phyloP scores from a whole-genome alignment of 2,329 filamentous ascomycete genomes.

The Raffaelea ambrosiae region DNA sequence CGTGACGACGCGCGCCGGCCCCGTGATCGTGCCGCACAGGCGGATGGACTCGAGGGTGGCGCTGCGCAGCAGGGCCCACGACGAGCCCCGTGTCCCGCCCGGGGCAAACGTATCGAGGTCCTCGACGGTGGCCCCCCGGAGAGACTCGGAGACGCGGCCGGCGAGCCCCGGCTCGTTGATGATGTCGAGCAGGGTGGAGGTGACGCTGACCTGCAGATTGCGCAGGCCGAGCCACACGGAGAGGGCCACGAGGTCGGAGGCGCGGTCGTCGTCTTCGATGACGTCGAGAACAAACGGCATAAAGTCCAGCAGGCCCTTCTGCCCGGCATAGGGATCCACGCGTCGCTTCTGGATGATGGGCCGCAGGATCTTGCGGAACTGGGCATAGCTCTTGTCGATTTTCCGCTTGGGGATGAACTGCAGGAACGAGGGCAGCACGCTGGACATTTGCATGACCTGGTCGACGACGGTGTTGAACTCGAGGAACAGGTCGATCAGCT shows the following conservation, averaged over 20 bases:
- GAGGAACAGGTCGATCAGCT: constrained; percentile 7
- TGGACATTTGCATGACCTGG: constrained; percentile 4
- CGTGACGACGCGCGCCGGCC: constrained; percentile 6
- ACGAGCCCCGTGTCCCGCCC: too few relatives aligned
- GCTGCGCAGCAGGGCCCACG: constrained; percentile 6
- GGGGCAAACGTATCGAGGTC: constrained; percentile 3
- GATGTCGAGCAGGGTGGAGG: constrained; percentile 7
- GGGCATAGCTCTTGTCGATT: constrained; percentile 6
- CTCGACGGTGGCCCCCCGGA: background rate
- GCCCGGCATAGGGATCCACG: background rate
- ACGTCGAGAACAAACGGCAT: constrained; percentile 7
- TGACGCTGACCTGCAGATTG: constrained; percentile 8
- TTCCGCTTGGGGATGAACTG: constrained; percentile 3
- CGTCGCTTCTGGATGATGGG: constrained; percentile 7
- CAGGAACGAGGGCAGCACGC: constrained; percentile 3
- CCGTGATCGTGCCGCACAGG: constrained; percentile 4
- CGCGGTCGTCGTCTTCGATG: constrained; percentile 6
- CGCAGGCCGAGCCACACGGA: constrained; percentile 8
- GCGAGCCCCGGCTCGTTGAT: constrained; percentile 7
- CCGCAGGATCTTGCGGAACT: constrained; percentile 4
- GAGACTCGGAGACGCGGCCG: constrained; percentile 1
- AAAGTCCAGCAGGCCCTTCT: constrained; percentile 6
- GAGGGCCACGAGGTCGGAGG: constrained; percentile 5
- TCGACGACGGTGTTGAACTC: constrained; percentile 6
- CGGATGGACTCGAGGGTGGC: constrained; percentile 8